Conservation (phyloP, 768 basidiomycete genomes). For the Leccinum longicurvipes region DNA sequence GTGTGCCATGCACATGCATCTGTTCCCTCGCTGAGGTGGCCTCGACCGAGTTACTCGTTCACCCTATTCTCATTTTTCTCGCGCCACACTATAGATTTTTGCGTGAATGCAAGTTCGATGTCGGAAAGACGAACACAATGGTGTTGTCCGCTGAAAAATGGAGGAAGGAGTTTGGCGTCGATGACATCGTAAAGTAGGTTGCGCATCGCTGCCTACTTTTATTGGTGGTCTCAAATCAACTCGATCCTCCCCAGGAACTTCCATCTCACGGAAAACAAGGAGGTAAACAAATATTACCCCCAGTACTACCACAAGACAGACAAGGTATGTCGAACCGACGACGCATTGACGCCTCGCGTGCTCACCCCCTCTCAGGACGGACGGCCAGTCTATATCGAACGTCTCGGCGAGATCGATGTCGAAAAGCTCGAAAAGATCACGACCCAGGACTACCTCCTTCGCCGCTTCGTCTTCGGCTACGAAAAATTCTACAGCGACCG, state of each 20-base stretch:
- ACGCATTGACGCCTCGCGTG: background rate
- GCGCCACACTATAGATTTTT: conserved; percentile 60
- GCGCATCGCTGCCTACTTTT: background rate
- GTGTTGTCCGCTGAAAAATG: conserved; percentile 78
- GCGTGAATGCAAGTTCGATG: conserved; percentile 90
- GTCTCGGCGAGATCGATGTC: conserved; percentile 86
- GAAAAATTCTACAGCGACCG: conserved; percentile 82
- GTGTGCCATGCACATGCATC: background rate
- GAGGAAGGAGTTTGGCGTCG: conserved; percentile 82
- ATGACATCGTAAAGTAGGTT: conserved; percentile 65
- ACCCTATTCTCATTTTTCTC: background rate
- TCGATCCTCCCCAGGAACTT: conserved; percentile 54
- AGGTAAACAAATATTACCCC: conserved; percentile 91
- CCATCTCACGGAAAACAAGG: conserved; percentile 75
- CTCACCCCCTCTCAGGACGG: conserved; percentile 62
- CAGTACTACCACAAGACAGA: conserved; percentile 96
- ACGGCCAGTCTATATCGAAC: conserved; percentile 92
- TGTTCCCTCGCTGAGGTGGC: background rate
- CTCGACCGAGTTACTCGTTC: background rate
- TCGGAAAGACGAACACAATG: conserved; percentile 81
- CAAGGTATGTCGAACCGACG: conserved; percentile 48
- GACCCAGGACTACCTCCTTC: conserved; percentile 80
- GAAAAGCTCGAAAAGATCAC: conserved; percentile 77
- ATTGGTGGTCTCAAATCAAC: background rate
- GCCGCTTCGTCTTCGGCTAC: conserved; percentile 90